Percentiles rank a stretch among this genome's conserved stretches.
phyloP scores from a whole-genome alignment of 2,329 filamentous ascomycete genomes.

The Trichoderma citrinoviride region DNA sequence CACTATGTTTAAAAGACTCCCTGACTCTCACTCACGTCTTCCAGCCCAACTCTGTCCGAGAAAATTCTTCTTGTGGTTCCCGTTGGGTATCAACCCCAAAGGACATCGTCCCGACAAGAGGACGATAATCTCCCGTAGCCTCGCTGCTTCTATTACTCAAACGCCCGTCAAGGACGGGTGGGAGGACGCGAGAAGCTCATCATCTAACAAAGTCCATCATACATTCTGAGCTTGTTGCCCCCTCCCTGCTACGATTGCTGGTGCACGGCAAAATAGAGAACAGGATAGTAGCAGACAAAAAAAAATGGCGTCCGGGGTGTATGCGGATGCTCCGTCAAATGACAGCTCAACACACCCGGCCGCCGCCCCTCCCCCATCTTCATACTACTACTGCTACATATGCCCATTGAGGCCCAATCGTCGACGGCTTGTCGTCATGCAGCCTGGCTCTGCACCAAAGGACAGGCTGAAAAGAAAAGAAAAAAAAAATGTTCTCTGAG shows the following conservation, averaged over 20 bases:
- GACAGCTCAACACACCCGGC: slow-evolving; percentile 21
- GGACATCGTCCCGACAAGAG: neutral
- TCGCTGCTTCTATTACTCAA: neutral
- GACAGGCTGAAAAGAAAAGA: neutral
- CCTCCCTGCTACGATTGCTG: neutral
- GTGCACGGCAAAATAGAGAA: neutral
- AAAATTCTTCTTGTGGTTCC: neutral
- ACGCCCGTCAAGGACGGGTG: neutral
- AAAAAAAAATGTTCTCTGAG: neutral
- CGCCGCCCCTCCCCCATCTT: neutral
- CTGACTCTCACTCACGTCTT: neutral
- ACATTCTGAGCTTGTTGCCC: neutral
- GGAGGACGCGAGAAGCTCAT: neutral
- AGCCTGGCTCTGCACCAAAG: neutral
- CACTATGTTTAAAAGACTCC: neutral
- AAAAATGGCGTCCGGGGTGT: neutral
- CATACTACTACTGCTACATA: neutral
- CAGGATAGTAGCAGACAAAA: neutral
- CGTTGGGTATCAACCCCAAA: slow-evolving; percentile 21
- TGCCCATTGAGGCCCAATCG: slow-evolving; percentile 21
- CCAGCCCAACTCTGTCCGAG: neutral
- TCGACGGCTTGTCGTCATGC: slow-evolving; percentile 19
- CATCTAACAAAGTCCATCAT: neutral
- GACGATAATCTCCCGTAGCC: neutral
- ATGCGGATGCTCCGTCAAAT: slow-evolving; percentile 16